Conservation (phyloP, 805 yeast species). For the Ogataea nakhonphanomensis region DNA sequence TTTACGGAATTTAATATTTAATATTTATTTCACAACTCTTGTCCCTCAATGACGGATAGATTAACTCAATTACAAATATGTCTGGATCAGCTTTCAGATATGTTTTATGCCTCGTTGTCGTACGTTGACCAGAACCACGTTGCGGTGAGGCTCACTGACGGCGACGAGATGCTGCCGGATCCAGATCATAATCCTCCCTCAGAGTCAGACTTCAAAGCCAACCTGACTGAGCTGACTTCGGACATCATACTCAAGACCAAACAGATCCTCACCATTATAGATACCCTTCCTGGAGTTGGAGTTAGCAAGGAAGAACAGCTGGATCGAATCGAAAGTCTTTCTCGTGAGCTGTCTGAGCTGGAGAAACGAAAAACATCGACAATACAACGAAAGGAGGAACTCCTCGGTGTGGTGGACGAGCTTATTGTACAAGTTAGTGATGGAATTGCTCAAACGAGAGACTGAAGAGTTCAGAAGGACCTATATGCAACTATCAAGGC, state of each 20-base stretch:
- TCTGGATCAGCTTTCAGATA: conserved; percentile 74
- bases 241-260: conserved; percentile 83
- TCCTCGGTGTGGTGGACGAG: conserved; percentile 59
- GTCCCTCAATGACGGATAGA: conserved; percentile 66
- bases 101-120: conserved; percentile 72
- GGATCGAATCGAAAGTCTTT: conserved; percentile 56
- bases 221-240: conserved; percentile 71
- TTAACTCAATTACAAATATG: conserved; percentile 87
- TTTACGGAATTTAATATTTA: neutral
- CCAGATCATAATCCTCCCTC: conserved; percentile 48
- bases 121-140: conserved; percentile 77
- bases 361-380: conserved; percentile 58
- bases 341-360: conserved; percentile 55
- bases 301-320: conserved; percentile 75
- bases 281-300: conserved; percentile 90
- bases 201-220: conserved; percentile 37
- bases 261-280: conserved; percentile 82
- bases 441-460: conserved; percentile 48
- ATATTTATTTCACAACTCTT: neutral
- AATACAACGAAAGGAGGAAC: conserved; percentile 58
- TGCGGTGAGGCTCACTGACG: conserved; percentile 44
- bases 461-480: conserved; percentile 19
- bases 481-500: conserved; percentile 29
- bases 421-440: conserved; percentile 58
- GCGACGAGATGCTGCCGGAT: conserved; percentile 60